Base-by-base conservation (phyloP, 2,329 filamentous ascomycete species). In the Epichloe bromicola region DNA sequence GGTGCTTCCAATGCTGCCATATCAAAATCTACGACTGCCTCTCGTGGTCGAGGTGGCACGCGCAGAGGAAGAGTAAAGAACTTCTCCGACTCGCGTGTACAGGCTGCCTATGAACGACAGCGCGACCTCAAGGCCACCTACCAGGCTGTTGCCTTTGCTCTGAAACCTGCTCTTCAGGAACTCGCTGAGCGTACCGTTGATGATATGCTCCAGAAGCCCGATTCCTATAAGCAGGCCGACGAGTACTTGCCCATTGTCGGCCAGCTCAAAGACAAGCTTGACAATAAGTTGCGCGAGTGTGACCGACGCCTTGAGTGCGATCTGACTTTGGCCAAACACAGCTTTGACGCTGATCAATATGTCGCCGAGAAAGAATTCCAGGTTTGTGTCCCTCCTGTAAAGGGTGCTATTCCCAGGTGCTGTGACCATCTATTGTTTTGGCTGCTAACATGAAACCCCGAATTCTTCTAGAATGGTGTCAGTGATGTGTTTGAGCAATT, bases 101-200 rank as follows among this genome's bases (percentile, higher is more conserved):
- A 81, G 61, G 77, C 76, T 48, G 73, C 74, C 51, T 76, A 79
- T 56, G 78, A 81, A 62, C 80, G 84, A 50, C 79, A 83, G 61
- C 74, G 83, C 57, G 76, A 84, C 58, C 71, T 87, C 58, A 83
- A 83, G 64, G 78, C 79, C 51, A 73, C 73, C 23, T 87, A 79
- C 64, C 74, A 79, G n/a, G 70, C 75, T 52, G 75, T 87, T 48
- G 74, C 79, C 53, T 75, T 78, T 57, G 72, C 76, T 33, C 66
- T 85, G 58, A 86, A 84, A 63, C 77, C 78, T 15, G 74, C 80
- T 10, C 70, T 86, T 14, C 79, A 81, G 53, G 82, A 86, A 60
- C 70, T 88, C 19, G 80, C 81, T 17, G 76, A 79, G 49, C 74
- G 79, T 36, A 75, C 70, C 48, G 66, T 83, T 52, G 76, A 80